Evolutionary conservation across 192 early-diverging fungal species (phyloP), one percentile per base, ranked within the genome.

Genomic region (Anaeromyces robustus): DNA sequence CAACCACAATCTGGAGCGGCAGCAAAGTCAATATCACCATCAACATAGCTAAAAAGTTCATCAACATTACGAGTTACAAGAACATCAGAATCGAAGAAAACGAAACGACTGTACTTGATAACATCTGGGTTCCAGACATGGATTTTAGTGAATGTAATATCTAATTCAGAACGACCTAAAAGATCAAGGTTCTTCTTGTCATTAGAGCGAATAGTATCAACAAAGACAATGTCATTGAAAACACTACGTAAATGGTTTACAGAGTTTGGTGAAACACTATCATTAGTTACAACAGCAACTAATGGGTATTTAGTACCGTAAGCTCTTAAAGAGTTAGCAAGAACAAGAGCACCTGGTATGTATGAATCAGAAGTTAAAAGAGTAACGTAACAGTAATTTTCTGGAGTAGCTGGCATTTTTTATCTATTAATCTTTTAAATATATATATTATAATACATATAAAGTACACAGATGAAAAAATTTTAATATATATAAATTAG

Each of bases 1-100:
- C 97, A 98, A 1, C 96, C 96, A 29, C 93, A 93, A 79, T 98
- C 97, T 12, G 95, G 94, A 11, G 95, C 90, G 9, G 97, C 96
- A 5, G 94, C 93, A 85, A 97, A 92, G 22, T 29, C 52, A 81
- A 80, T 82, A 19, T 86, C 83, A 19, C 28, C 80, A 30, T 85
- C 80, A 30, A 90, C 31, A 77, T 80, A 86, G 6, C 59, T 87
- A 87, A 98, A 97, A 32, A 98, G 77, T 30, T 92, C 92, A 79
- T 97, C 95, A 28, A 97, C 90, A 26, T 94, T 90, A 79, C 89
- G 84, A 30, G 93, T 86, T n/a, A 95, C 93, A 37, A 97, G 86
- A n/a, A 93, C 94, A 81, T 97, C 97, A 0, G 96, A 94, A 84
- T 97, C 97, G 79, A 98, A 83, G 82, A 94, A 98, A 52, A 92